Conservation (phyloP, 2,329 filamentous ascomycete genomes). For the Chaetothyriales sp. region DNA sequence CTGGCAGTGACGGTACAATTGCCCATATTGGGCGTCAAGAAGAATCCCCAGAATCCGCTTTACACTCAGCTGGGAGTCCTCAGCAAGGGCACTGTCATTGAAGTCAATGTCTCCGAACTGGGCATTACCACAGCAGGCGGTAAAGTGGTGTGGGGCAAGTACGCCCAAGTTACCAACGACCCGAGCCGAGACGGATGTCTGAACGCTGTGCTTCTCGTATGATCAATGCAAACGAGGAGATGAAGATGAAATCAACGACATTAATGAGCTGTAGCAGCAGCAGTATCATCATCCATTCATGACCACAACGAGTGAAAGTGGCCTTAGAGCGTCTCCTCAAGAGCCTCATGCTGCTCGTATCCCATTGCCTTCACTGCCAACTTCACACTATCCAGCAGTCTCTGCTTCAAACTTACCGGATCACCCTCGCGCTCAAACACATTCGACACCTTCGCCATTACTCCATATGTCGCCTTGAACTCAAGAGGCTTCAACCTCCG, state of each 20-base stretch:
- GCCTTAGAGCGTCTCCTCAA: conserved; percentile 5
- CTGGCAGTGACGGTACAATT: conserved; percentile 78
- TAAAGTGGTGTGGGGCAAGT: conserved; percentile 87
- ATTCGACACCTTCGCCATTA: conserved; percentile 14
- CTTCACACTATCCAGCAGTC: conserved; percentile 63
- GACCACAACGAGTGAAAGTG: not conserved
- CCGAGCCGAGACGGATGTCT: conserved; percentile 50
- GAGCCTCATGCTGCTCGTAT: conserved; percentile 23
- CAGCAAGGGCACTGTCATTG: conserved; percentile 70
- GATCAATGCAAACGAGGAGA: not conserved
- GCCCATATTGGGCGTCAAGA: conserved; percentile 64
- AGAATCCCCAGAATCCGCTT: conserved; percentile 76
- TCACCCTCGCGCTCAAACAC: conserved; percentile 48
- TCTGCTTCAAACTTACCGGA: conserved; percentile 43
- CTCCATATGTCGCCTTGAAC: conserved; percentile 47
- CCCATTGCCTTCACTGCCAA: conserved; percentile 46
- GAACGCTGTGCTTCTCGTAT: conserved; percentile 31
- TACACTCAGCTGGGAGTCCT: conserved; percentile 88
- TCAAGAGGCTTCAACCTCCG: conserved; percentile 49
- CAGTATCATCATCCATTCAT: not conserved
- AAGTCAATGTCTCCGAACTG: conserved; percentile 87
- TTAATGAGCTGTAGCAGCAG: not conserved
- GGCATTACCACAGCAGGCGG: conserved; percentile 82
- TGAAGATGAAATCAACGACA: not conserved
- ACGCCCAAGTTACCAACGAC: conserved; percentile 51